Base-by-base conservation (phyloP, 1,139 yeast species). In the Neolecta irregularis region DNA sequence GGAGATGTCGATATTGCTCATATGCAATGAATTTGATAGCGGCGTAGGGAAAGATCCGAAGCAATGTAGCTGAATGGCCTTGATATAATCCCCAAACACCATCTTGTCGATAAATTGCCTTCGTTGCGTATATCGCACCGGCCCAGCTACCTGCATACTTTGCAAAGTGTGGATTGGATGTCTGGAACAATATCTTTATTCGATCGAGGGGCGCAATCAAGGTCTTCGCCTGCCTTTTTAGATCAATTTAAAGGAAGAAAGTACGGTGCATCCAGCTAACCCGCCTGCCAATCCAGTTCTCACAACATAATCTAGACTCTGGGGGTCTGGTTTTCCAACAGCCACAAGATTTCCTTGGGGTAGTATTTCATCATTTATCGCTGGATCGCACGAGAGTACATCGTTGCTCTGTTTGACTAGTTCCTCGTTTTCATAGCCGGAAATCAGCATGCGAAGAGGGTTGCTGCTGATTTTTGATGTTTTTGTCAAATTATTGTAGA, bases 1-100 rank as follows among this genome's bases (percentile, higher is more conserved):
- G 55, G 1, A 79, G 41, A 9, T 79, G 65, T 43, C 99, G 59
- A 36, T 85, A 72, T 55, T 88, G 98, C 57, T 88, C 99, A 56
- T 88, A 88, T 4, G 93, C 85, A n/a, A 91, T 94, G 54, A 88
- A 88, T 54, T 88, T 91, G 51, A 88, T 79, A 11, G 95, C 93
- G 3, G 98, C 96, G 54, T 88, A 88, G 1, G 99, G 99, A 56
- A 88, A 88, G 6, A 88, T 81, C 42, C 99, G 64, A 30, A 85
- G 55, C 35, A 88, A 60, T 0, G 98, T 88, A 1, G 92, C 94
- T 2, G 93, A 78, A 55, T 88, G 98, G 25, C 99, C 99, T 50
- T 85, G 94, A 54, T 74, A 88, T 39, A 88, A 67, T 1, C 98
- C 98, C 32, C 60, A 45, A 1, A 73, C 37, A n/a, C 98, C 98